Base-by-base conservation (phyloP, 495 filamentous ascomycete species). In the Penicillium verhagenii region DNA sequence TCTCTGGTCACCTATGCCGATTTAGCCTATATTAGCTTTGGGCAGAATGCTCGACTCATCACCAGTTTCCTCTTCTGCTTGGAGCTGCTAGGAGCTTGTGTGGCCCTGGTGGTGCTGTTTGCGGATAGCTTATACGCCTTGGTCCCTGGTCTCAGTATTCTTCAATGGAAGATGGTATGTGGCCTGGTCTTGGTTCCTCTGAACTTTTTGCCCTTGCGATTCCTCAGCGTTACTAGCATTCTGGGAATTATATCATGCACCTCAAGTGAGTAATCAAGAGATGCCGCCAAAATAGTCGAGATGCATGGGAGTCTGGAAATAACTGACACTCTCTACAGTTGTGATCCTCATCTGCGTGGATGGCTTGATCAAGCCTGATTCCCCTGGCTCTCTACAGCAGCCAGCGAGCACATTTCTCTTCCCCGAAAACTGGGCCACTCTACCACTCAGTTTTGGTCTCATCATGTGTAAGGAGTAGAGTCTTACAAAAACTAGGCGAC, bases 401-500 rank as follows among this genome's bases (percentile, higher is more conserved):
- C 94, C 94, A n/a, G 90, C 91, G 29, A 72, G 68, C 33, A 95
- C 90, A 1, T 70, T 66, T 43, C 69, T 93, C 37, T 87, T 96
- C 54, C 94, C 94, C 2, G 72, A 80, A 14, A 88, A 92, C 62
- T 98, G 94, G 94, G 76, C 83, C 39, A 95, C 91, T 1, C 58
- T 98, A 18, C 94, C 94, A n/a, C 74, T 97, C 18, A 90, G 90
- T 26, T 92, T 97, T 63, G 94, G 94, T n/a, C 77, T 98, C 10
- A 79, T 97, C 24, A 97, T 97, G 92, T 90, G 80, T 82, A 70
- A 69, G n/a, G 79, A 58, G 11, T n/a, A 6, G 19, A 11, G 0
- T 13, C 11, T 10, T 9, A 19, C 33, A 20, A 10, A n/a, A 9
- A 26, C 25, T 20, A 16, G 18, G 24, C 16, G 13, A 20, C n/a